Evolutionary conservation across 2,329 filamentous ascomycete genomes (phyloP).

Genomic region (Fusarium fujikuroi): DNA sequence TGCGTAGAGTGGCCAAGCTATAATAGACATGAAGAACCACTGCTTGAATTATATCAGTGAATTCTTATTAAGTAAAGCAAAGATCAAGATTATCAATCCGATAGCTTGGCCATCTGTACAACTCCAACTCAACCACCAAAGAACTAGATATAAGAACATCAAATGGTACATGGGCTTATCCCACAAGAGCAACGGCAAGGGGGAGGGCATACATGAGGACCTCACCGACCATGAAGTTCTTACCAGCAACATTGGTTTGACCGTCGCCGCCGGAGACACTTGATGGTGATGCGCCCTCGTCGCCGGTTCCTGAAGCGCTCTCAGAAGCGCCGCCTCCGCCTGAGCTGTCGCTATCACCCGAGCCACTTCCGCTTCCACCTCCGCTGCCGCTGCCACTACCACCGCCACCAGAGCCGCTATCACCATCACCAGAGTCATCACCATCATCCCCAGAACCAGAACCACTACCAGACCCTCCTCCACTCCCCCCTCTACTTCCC

Average conservation of each 20-base stretch:
- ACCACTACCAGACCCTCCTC: not conserved
- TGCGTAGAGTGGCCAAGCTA: no score
- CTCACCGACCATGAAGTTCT: not conserved
- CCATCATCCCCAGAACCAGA: not conserved
- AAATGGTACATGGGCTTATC: not conserved
- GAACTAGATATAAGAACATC: not conserved
- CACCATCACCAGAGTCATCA: not conserved
- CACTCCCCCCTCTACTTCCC: not conserved
- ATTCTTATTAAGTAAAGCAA: no score
- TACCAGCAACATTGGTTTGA: not conserved
- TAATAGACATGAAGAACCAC: no score
- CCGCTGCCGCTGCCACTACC: not conserved
- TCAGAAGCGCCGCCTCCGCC: no score
- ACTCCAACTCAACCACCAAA: not conserved
- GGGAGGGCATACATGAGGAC: not conserved
- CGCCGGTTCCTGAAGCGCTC: not conserved
- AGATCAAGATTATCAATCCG: not conserved
- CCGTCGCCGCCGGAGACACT: not conserved
- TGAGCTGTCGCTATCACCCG: not conserved
- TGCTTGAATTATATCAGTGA: no score
- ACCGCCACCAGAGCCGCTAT: not conserved
- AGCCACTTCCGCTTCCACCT: not conserved
- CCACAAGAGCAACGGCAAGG: not conserved
- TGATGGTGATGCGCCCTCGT: not conserved
- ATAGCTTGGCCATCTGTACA: not conserved